Evolutionary conservation across 2,329 filamentous ascomycete species (phyloP), one percentile per base, ranked within the genome.

Genomic region (Claviceps lovelessii): DNA sequence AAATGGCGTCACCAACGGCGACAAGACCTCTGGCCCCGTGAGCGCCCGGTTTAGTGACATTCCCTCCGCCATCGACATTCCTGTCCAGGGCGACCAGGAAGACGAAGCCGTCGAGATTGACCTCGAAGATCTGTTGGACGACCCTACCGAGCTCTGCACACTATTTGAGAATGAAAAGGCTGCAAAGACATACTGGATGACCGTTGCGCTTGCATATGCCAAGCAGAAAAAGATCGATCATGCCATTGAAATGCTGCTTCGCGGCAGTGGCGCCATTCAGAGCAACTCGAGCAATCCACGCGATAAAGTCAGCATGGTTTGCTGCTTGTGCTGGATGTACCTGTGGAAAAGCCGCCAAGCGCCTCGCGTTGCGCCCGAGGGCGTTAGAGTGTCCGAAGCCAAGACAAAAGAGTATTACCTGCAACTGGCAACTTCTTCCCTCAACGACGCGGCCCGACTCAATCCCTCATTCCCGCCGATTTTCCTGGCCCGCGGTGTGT

Each of bases 321-420:
- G 85, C 58, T 89, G 86, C 68, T 74, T 95, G 48, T 93, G 89
- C 69, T 96, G 90, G 90, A 77, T 96, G 72, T 88, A 94, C 65
- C 76, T 96, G 59, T 84, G 87, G 75, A 94, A 94, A 74, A 91
- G 87, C 66, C 82, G 90, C 61, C 84, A 91, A 63, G 89, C 90
- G 4, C 79, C 79, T 37, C 77, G 79, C 60, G 73, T 81, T 42
- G 71, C 76, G 9, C 73, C 78, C 11, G 88, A 88, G 55, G 83
- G 80, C 31, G 73, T 79, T 53, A 69, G 80, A 53, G 76, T 79
- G 28, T 80, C 84, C 13, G 88, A 94, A 60, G 81, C 83, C 48
- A 90, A 87, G 72, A 95, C 88, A 17, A 98, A 98, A 69, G 93
- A 98, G 61, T 82, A 86, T 70, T 98, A 90, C 69, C 80, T 98